A percentile compares a stretch with the other conserved stretches of the same genome.
These are phyloP conservation scores for Chrysanthemum makinoi DNA, from an alignment of 129 eudicot genomes.

Conservation along the genomic window DNA sequence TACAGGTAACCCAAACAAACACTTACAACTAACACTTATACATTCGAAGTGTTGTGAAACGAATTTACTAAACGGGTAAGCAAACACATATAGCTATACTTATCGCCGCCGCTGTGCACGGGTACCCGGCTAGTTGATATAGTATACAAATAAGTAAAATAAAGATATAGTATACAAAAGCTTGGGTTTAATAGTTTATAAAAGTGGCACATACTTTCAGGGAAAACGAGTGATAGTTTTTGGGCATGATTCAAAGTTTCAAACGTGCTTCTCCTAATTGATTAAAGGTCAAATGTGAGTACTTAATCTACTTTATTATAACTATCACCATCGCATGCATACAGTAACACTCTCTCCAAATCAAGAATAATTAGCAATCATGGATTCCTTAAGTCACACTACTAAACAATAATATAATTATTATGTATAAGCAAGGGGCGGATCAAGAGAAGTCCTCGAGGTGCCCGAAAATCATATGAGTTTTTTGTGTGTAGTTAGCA, in stretches of 20 bases:
- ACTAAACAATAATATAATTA: too few species aligned
- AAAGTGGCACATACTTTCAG: constrained; percentile 16
- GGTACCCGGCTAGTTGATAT: too few species aligned
- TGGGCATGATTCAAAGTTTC: constrained; percentile 39
- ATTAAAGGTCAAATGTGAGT: constrained; percentile 44
- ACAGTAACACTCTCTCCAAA: constrained; percentile 18
- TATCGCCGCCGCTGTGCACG: too few species aligned
- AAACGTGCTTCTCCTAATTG: constrained; percentile 55
- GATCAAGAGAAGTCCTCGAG: too few species aligned
- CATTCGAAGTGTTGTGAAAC: too few species aligned
- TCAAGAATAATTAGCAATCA: constrained; percentile 32
- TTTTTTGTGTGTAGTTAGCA: too few species aligned
- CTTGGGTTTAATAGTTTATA: constrained; percentile 3
- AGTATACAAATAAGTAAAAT: background rate
- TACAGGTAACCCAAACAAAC: too few species aligned
- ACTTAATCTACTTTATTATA: constrained; percentile 34
- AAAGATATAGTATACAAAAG: constrained; percentile 6
- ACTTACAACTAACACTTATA: too few species aligned
- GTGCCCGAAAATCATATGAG: too few species aligned
- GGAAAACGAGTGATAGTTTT: constrained; percentile 12
- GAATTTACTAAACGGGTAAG: too few species aligned
- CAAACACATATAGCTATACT: too few species aligned
- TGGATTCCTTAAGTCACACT: constrained; percentile 25
- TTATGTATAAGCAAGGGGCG: too few species aligned
- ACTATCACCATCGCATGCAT: constrained; percentile 22